Evolutionary conservation across 1,139 yeast genomes (phyloP).

Genomic region (Yamadazyma sp.): DNA sequence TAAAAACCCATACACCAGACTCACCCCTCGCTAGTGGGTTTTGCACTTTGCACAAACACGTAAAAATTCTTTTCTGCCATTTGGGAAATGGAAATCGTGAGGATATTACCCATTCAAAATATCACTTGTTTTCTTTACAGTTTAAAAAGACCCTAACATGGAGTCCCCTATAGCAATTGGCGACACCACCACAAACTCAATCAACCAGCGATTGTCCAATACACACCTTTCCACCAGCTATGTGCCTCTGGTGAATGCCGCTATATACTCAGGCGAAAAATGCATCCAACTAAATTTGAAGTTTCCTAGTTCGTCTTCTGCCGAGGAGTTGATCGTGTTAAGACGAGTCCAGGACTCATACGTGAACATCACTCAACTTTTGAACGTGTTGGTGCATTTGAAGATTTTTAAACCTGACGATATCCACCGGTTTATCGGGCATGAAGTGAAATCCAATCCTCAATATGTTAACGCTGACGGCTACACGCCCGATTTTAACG

Average conservation of each 20-base stretch:
- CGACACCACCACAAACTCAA: conserved; percentile 44
- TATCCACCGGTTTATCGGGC: conserved; percentile 29
- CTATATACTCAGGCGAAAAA: conserved; percentile 39
- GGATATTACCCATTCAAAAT: not conserved
- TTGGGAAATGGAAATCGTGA: conserved; percentile 5
- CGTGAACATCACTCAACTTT: conserved; percentile 40
- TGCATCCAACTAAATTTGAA: conserved; percentile 35
- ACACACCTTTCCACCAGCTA: conserved; percentile 29
- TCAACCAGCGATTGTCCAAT: conserved; percentile 34
- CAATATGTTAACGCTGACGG: conserved; percentile 28
- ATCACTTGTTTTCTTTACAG: not conserved
- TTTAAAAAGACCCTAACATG: conserved; percentile 23
- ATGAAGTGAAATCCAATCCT: conserved; percentile 34
- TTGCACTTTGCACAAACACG: no score
- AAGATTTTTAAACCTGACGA: conserved; percentile 27
- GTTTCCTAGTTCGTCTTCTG: conserved; percentile 10
- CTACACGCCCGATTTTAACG: conserved; percentile 27
- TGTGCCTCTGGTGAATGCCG: conserved; percentile 26
- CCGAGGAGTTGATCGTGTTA: conserved; percentile 24
- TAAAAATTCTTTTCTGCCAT: conserved; percentile 1
- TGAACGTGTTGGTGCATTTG: conserved; percentile 32
- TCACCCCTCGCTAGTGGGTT: no score
- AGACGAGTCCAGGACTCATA: conserved; percentile 48
- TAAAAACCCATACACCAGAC: not conserved
- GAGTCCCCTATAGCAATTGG: conserved; percentile 49